phyloP scores from a whole-genome alignment of 2,329 filamentous ascomycete species.

The Talaromyces funiculosus region DNA sequence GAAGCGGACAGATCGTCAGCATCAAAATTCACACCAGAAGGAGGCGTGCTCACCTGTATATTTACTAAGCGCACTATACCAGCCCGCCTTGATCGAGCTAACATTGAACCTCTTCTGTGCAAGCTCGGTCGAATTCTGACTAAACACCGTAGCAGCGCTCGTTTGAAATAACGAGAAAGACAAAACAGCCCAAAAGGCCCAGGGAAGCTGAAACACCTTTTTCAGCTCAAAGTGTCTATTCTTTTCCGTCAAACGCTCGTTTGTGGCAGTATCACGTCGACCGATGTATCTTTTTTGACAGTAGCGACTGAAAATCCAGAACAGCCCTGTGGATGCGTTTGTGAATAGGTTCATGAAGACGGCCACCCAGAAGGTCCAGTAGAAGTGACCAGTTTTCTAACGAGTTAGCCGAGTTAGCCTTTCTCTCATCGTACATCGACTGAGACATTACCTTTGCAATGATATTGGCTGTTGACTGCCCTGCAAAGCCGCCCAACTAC shows the following conservation, averaged over 20 bases:
- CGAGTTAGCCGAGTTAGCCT: neutral
- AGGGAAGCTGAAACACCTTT: conserved; percentile 54
- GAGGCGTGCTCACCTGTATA: conserved; percentile 10
- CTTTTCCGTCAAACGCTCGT: conserved; percentile 55
- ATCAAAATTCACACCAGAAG: neutral
- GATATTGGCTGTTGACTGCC: conserved; percentile 55
- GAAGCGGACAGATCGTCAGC: neutral
- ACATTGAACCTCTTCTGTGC: conserved; percentile 56
- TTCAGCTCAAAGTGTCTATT: conserved; percentile 52
- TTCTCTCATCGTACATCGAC: too few species aligned
- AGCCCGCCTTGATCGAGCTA: conserved; percentile 52
- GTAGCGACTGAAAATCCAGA: conserved; percentile 53
- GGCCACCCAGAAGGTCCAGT: conserved; percentile 59
- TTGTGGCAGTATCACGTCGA: conserved; percentile 51
- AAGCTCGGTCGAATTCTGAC: conserved; percentile 56
- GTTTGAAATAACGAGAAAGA: conserved; percentile 56
- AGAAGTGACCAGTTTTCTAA: conserved; percentile 53
- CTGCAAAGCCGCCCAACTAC: conserved; percentile 53
- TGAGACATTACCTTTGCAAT: conserved; percentile 42
- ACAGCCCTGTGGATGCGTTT: conserved; percentile 49
- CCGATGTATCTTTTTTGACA: conserved; percentile 45
- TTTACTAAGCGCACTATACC: conserved; percentile 50
- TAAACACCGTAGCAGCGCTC: conserved; percentile 50
- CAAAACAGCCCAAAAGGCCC: conserved; percentile 55
- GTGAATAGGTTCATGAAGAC: conserved; percentile 62